Evolutionary conservation across 2,329 filamentous ascomycete genomes (phyloP).

Genomic region (Xylariaceae sp.): DNA sequence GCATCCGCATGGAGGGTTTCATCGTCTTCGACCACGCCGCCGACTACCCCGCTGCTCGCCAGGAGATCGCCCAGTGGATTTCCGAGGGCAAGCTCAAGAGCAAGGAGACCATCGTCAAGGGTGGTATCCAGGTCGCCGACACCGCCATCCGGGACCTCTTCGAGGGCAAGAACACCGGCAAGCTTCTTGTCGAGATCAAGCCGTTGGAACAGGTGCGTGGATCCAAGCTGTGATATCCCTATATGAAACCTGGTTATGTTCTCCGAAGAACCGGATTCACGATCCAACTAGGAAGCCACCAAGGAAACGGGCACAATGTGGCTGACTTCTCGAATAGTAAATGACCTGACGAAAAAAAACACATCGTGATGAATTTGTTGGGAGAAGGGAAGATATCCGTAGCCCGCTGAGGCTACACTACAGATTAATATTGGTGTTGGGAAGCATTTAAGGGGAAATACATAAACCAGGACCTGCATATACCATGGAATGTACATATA

Average conservation of each 20-base stretch:
- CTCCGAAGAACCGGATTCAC: too few relatives aligned
- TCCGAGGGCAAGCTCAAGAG: constrained; percentile 65
- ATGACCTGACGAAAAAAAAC: constrained; percentile 1
- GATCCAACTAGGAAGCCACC: neutral
- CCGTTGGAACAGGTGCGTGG: constrained; percentile 24
- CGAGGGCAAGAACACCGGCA: constrained; percentile 64
- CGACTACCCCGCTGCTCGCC: constrained; percentile 52
- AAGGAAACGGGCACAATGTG: constrained; percentile 1
- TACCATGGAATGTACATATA: neutral
- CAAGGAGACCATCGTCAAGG: constrained; percentile 64
- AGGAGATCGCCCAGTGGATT: constrained; percentile 63
- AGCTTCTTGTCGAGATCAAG: constrained; percentile 55
- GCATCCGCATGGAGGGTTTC: constrained; percentile 64
- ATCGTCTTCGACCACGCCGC: constrained; percentile 64
- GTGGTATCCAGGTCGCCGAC: constrained; percentile 61
- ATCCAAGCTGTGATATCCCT: constrained; percentile 25
- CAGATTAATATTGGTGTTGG: neutral
- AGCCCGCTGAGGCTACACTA: neutral
- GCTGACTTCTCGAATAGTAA: constrained; percentile 4
- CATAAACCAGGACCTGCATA: neutral
- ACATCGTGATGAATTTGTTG: neutral
- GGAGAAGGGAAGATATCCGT: neutral
- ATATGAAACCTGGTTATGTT: neutral
- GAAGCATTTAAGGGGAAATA: neutral
- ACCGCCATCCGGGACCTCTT: constrained; percentile 60